phyloP scores from a whole-genome alignment of 2,329 filamentous ascomycete genomes.

The Fusarium tanahbumbuense region DNA sequence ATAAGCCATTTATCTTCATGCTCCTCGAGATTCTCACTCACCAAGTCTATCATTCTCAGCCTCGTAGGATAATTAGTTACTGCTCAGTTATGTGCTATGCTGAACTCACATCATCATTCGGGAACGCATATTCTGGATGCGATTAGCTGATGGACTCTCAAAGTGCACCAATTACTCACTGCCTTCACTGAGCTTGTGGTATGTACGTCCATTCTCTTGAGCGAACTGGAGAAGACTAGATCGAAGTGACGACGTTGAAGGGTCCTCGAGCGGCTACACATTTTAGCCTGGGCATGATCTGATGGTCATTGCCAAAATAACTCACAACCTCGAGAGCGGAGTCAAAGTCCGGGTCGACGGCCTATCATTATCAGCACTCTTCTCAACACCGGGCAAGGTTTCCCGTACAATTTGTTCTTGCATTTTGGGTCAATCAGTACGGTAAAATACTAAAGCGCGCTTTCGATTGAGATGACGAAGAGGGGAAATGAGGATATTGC shows the following conservation, averaged over 20 bases:
- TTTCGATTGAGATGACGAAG: not conserved
- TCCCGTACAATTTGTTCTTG: conserved; percentile 11
- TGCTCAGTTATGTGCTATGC: rapidly evolving
- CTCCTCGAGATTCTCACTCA: rapidly evolving
- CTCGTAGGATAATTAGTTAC: not conserved
- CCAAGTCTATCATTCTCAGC: conserved; percentile 25
- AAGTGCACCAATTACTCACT: not conserved
- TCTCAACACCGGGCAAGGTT: rapidly evolving
- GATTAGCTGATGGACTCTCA: rapidly evolving
- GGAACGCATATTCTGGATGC: conserved; percentile 17
- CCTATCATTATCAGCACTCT: not conserved
- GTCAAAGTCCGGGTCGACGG: conserved; percentile 14
- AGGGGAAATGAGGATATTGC: not conserved
- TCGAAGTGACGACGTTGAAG: conserved; percentile 21
- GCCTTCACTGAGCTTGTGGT: conserved; percentile 29
- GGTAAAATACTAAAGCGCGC: not conserved
- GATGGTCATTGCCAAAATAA: too few relatives aligned
- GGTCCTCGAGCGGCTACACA: conserved; percentile 28
- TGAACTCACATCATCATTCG: conserved; percentile 30
- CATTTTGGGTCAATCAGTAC: not conserved
- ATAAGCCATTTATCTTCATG: not conserved
- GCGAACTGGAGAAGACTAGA: conserved; percentile 24
- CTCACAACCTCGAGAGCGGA: conserved; percentile 25
- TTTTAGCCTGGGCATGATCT: too few relatives aligned
- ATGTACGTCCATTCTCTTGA: conserved; percentile 29